phyloP scores from a whole-genome alignment of 495 filamentous ascomycete species.

The Xylaria curta region DNA sequence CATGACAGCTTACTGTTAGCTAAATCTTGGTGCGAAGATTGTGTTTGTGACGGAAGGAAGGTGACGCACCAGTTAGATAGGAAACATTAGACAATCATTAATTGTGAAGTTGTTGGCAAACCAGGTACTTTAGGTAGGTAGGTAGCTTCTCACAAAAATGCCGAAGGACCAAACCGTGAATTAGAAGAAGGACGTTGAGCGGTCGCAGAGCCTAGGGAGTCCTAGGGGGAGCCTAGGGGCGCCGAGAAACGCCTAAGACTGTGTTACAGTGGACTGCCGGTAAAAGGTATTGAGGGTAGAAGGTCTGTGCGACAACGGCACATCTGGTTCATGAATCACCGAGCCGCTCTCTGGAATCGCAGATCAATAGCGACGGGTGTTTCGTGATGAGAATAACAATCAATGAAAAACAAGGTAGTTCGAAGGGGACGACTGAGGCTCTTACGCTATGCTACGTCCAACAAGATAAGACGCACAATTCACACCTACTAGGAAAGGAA shows the following conservation, averaged over 20 bases:
- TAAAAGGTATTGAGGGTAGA: constrained; percentile 13
- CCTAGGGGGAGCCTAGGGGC: neutral
- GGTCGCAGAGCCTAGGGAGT: constrained; percentile 15
- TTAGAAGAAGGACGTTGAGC: constrained; percentile 6
- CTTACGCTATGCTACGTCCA: neutral
- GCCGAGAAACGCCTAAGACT: constrained; percentile 6
- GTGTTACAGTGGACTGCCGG: constrained; percentile 9
- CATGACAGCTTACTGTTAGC: constrained; percentile 12
- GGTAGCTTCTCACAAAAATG: neutral
- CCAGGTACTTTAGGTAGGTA: no score
- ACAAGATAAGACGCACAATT: neutral
- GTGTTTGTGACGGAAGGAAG: neutral
- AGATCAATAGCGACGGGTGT: neutral
- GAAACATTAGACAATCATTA: constrained; percentile 19
- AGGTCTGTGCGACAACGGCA: constrained; percentile 25
- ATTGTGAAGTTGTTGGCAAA: constrained; percentile 7
- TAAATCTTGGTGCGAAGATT: neutral
- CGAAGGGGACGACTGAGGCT: constrained; percentile 17
- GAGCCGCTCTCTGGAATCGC: constrained; percentile 1
- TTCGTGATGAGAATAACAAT: neutral
- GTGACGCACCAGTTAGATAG: constrained; percentile 17
- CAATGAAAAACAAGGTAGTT: neutral
- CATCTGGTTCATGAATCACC: constrained; percentile 20
- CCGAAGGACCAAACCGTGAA: neutral
- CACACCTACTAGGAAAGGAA: constrained; percentile 13